phyloP scores from a whole-genome alignment of 2,329 filamentous ascomycete genomes.

The Pseudogymnoascus sp. region DNA sequence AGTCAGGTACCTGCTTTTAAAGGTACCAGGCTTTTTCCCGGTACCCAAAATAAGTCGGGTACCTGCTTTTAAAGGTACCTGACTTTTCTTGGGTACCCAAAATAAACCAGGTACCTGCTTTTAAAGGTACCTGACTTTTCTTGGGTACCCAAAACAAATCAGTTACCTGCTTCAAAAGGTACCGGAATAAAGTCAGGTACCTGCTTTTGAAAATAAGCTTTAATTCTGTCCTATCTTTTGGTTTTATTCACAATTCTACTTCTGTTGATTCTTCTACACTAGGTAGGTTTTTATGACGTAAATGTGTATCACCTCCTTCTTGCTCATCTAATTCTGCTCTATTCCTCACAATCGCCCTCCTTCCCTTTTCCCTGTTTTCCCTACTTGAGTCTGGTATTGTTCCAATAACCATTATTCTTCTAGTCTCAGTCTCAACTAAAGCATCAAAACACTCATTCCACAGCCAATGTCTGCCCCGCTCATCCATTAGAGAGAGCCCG shows the following conservation, averaged over 20 bases:
- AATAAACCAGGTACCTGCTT: too few relatives aligned
- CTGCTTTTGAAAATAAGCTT: neutral
- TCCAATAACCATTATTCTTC: neutral
- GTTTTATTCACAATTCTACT: neutral
- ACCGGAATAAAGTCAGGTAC: neutral
- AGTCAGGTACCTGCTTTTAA: too few relatives aligned
- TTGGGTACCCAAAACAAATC: too few relatives aligned
- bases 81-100: too few relatives aligned
- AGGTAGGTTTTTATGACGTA: neutral
- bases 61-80: too few relatives aligned
- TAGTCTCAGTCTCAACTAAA: neutral
- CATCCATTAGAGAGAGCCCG: neutral
- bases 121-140: too few relatives aligned
- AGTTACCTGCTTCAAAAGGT: neutral
- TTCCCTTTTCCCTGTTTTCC: neutral
- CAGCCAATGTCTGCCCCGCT: neutral
- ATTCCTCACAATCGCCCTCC: neutral
- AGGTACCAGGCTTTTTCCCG: too few relatives aligned
- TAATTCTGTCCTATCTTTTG: neutral
- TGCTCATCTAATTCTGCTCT: neutral
- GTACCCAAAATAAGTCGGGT: too few relatives aligned
- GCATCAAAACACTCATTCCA: neutral
- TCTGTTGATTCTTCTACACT: neutral
- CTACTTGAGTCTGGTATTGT: neutral
- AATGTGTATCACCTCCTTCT: neutral